Evolutionary conservation across 257 asterid species (phyloP), one percentile per base, ranked within the genome.

Genomic region (Fraxinus americana): DNA sequence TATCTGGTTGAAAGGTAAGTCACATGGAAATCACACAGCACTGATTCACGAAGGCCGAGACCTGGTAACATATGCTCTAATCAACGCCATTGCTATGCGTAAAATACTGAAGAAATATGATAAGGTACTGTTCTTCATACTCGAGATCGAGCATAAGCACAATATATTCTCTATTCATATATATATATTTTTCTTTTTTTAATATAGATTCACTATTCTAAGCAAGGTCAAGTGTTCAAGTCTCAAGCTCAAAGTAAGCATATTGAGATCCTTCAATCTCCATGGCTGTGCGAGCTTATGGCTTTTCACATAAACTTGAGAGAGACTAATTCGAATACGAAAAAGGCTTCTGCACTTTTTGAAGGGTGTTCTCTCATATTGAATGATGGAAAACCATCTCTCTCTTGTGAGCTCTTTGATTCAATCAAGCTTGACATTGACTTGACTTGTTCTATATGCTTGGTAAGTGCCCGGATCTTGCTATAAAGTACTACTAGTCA

Each of bases 21-120:
- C 88, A 12, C 87, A 77, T 45, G 90, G 93, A 21, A 85, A 88
- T 66, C 97, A 91, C 36, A 76, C 69, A 36, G 85, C 88, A 0
- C 80, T 90, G 81, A 85, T 91, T 74, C 91, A 93, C 82, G 97
- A 93, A 86, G 97, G 99, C 78, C 83, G 82, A 54, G 97, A 95
- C 67, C 77, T 93, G 23, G 97, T 95, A 73, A 83, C 90, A 29
- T 91, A 95, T 75, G 99, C 98, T 6, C 83, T 93, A 61, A 90
- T 95, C 29, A 95, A 95, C 14, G 96, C 99, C 75, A 77, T 87
- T 29, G 99, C 99, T 1, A 86, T 95, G 92, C 97, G 98, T 67
- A 95, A 95, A 85, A 93, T 95, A 78, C 92, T 95, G 39, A 95
- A 95, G 94, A 95, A 95, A 85, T 95, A 95, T 45, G 99, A 95